Percentiles rank a stretch among this genome's conserved stretches.
These are phyloP conservation scores for Fusarium nisikadoi DNA, from an alignment of 2,329 filamentous ascomycete genomes.

Conservation along the genomic window DNA sequence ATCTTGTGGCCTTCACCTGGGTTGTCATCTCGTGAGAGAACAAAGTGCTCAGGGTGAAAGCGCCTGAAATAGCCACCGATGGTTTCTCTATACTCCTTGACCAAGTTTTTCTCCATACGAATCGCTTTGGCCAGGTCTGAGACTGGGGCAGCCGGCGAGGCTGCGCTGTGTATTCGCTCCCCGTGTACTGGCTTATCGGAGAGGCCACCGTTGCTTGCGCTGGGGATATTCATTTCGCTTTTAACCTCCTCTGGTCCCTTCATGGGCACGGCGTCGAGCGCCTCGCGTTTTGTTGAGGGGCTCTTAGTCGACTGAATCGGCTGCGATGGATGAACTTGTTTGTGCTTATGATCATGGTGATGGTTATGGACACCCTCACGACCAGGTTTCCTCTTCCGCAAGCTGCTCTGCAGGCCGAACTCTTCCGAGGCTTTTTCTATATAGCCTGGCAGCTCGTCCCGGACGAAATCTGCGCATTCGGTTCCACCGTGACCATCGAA, in stretches of 20 bases:
- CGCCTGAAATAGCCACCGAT: conserved; percentile 95
- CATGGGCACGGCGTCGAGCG: conserved; percentile 55
- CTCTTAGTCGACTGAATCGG: conserved; percentile 18
- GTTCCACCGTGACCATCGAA: conserved; percentile 95
- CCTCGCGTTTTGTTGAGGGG: conserved; percentile 39
- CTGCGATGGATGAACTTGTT: conserved; percentile 17
- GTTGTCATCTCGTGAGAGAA: conserved; percentile 50
- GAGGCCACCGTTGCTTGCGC: conserved; percentile 47
- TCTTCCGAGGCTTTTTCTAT: conserved; percentile 82
- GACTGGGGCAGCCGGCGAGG: conserved; percentile 61
- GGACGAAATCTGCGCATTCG: conserved; percentile 88
- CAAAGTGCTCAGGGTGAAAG: conserved; percentile 85
- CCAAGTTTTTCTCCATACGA: conserved; percentile 75
- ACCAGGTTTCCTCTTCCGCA: conserved; percentile 60
- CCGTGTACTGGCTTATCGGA: conserved; percentile 52
- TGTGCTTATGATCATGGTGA: conserved; percentile 37
- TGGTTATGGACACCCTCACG: conserved; percentile 38
- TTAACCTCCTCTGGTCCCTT: conserved; percentile 61
- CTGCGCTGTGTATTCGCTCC: conserved; percentile 51
- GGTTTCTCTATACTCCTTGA: conserved; percentile 81
- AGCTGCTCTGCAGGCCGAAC: conserved; percentile 82
- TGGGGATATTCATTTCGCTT: conserved; percentile 51
- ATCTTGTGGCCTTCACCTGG: conserved; percentile 54
- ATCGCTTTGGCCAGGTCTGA: conserved; percentile 70
- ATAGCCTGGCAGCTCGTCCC: conserved; percentile 86